phyloP scores from a whole-genome alignment of 2,329 filamentous ascomycete genomes.

The Fragosphaeria purpurea region DNA sequence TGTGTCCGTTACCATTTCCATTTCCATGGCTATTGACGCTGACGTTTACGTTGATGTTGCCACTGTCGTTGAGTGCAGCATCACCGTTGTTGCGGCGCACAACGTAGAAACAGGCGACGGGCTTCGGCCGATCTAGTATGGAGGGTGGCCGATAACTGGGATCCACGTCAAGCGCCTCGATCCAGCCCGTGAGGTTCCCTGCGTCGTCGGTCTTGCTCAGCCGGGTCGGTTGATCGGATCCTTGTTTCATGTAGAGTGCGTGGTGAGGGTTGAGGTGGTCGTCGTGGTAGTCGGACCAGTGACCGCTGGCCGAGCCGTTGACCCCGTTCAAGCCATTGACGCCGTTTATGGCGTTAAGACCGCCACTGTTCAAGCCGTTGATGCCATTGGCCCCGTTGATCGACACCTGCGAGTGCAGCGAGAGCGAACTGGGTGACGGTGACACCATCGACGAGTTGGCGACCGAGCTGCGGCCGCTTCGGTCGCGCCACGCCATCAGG shows the following conservation, averaged over 20 bases:
- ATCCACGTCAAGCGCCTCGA: slow-evolving; percentile 89
- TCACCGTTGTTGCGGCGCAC: slow-evolving; percentile 40
- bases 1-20: neutral
- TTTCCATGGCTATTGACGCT: neutral
- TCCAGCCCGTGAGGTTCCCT: slow-evolving; percentile 67
- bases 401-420: slow-evolving; percentile 47
- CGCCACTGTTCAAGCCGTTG: slow-evolving; percentile 25
- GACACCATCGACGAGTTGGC: slow-evolving; percentile 53
- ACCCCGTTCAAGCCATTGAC: neutral
- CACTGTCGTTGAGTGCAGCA: too few relatives aligned
- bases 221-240: slow-evolving; percentile 44
- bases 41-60: too few relatives aligned
- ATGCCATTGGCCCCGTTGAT: slow-evolving; percentile 42
- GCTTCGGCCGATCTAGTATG: slow-evolving; percentile 52
- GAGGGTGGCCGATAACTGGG: slow-evolving; percentile 68
- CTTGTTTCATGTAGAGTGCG: slow-evolving; percentile 26
- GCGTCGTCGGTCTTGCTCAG: slow-evolving; percentile 47
- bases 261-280: slow-evolving; percentile 24
- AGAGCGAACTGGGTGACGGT: slow-evolving; percentile 56
- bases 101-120: slow-evolving; percentile 83
- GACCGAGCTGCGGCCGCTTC: slow-evolving; percentile 47
- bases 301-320: neutral
- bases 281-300: slow-evolving; percentile 10
- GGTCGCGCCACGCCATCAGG: slow-evolving; percentile 35
- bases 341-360: neutral